Evolutionary conservation across 345 rosid genomes (phyloP).

Genomic region (Lumnitzera littorea): DNA sequence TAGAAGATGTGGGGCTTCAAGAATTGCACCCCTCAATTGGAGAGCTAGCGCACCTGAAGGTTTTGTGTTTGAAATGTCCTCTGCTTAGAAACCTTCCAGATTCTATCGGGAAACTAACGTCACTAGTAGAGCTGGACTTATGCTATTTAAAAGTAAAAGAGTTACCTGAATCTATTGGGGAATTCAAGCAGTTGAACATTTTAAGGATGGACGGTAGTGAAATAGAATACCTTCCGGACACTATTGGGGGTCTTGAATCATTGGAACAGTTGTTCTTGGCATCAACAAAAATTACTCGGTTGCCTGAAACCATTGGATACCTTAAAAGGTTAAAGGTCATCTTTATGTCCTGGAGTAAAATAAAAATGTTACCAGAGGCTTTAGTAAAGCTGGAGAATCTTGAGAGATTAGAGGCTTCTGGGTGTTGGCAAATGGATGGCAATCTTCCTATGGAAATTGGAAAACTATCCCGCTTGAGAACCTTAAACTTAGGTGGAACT

Average conservation of each 20-base stretch:
- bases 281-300: too few species aligned
- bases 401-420: neutral
- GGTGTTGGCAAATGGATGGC: neutral
- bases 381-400: neutral
- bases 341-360: neutral
- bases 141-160: neutral
- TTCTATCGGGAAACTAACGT: neutral
- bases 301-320: too few species aligned
- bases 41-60: neutral
- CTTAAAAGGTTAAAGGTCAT: neutral
- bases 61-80: neutral
- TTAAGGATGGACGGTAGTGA: too few species aligned
- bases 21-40: neutral
- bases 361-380: neutral
- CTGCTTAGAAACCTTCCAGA: neutral
- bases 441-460: neutral
- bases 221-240: too few species aligned
- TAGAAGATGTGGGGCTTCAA: neutral
- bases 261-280: too few species aligned
- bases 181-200: too few species aligned
- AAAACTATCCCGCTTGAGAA: neutral
- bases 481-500: neutral
- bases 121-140: neutral
- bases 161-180: neutral
- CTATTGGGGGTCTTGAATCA: too few species aligned